Evolutionary conservation across 2,329 filamentous ascomycete species (phyloP), one percentile per base, ranked within the genome.

Genomic region (Ophiocordyceps sinensis): DNA sequence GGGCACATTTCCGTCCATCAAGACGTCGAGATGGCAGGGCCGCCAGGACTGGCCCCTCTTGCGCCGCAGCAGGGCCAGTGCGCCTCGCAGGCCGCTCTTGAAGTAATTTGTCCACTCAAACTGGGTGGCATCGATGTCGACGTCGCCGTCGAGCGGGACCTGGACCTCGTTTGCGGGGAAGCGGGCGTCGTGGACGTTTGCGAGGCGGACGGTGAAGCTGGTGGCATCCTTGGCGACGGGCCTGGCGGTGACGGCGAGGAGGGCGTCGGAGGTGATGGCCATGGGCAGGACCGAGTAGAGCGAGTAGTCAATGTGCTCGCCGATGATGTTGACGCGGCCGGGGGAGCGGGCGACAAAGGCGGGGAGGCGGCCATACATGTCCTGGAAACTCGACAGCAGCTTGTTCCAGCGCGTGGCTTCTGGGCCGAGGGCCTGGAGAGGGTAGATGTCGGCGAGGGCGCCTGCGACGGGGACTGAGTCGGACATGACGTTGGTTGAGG

Each of bases 61-160:
- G 62, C 79, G 76, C 56, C 77, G 72, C 48, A 98, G 66, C 44
- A 94, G 69, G 52, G 84, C 75, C 42, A 94, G 64, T 1, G 89
- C 89, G 28, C 88, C 91, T 30, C 77, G 70, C 39, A 96, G 68
- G 0, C 91, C 91, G 41, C 86, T 85, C 66, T 91, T 93, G 75
- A 98, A 96, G 70, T 98, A 98, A 60, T 96, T 98, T 43, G 86
- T 84, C 91, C 91, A 98, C 64, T 95, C 87, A 49, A 93, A 83
- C 50, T 82, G 75, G 15, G 77, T 79, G 8, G 85, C 75, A 60
- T 96, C 87, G 52, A 98, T 94, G 19, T 82, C 74, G n/a, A 89
- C 71, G 11, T 73, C 64, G 35, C 70, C 67, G 46, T 71, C 67
- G 28, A 63, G 56, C 2, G 82, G 75, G 9, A 95, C 71, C 37